phyloP scores from a whole-genome alignment of 306 rosid genomes.

The Acacia melanoxylon region DNA sequence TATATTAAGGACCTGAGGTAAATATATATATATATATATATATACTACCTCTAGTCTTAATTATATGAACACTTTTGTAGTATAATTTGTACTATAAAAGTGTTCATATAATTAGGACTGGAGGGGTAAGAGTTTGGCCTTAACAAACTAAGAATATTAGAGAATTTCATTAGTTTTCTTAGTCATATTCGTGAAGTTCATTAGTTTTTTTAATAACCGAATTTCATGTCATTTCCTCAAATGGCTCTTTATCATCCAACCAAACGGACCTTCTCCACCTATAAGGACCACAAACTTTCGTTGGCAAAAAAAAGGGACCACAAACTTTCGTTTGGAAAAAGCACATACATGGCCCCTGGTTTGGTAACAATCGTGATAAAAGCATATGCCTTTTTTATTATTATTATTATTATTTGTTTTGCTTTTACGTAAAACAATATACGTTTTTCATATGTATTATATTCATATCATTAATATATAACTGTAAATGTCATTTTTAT shows the following conservation, averaged over 20 bases:
- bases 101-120: no score
- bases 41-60: no score
- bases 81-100: no score
- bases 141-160: no score
- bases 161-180: background rate
- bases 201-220: background rate
- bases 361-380: background rate
- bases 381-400: background rate
- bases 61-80: no score
- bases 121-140: background rate
- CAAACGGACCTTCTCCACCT: background rate
- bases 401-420: background rate
- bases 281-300: background rate
- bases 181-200: background rate
- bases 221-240: background rate
- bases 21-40: no score
- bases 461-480: background rate
- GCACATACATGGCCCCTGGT: background rate
- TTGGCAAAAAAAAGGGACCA: no score
- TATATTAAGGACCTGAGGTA: no score
- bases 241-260: background rate
- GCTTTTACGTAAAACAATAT: background rate
- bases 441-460: no score
- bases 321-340: background rate
- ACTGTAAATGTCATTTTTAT: background rate